These are phyloP conservation scores for Aspergillus biplanus DNA, from an alignment of 495 filamentous ascomycete species.

Conservation along the genomic window DNA sequence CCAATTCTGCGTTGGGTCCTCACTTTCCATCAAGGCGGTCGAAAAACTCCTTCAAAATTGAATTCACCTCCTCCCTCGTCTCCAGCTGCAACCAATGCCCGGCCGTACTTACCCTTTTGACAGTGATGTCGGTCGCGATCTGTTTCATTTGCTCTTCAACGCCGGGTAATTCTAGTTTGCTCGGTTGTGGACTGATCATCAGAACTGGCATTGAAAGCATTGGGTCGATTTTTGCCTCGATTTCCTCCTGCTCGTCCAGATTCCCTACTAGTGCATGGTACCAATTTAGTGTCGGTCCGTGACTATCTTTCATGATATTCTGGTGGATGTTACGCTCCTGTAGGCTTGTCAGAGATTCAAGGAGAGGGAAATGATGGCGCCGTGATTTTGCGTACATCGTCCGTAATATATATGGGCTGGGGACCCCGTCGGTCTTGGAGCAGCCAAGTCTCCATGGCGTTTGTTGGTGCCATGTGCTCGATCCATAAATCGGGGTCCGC, in stretches of 20 bases:
- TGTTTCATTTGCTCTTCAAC: constrained; percentile 23
- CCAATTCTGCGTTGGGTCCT: no score
- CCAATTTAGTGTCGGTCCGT: constrained; percentile 33
- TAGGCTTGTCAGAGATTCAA: neutral
- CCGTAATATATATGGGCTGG: constrained; percentile 28
- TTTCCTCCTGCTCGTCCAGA: constrained; percentile 33
- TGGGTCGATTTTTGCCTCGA: constrained; percentile 14
- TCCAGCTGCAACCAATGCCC: constrained; percentile 41
- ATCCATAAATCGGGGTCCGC: constrained; percentile 23
- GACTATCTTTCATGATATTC: constrained; percentile 32
- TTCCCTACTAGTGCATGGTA: constrained; percentile 34
- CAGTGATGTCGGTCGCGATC: constrained; percentile 25
- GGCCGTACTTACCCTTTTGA: constrained; percentile 25
- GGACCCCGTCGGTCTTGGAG: constrained; percentile 21
- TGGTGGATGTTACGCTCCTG: constrained; percentile 29
- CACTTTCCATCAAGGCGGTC: constrained; percentile 7
- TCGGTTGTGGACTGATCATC: constrained; percentile 21
- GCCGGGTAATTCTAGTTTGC: constrained; percentile 18
- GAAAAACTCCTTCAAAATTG: constrained; percentile 43
- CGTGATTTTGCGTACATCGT: constrained; percentile 11
- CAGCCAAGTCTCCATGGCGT: constrained; percentile 31
- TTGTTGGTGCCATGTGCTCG: constrained; percentile 27
- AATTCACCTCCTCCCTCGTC: constrained; percentile 42
- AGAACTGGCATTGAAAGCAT: constrained; percentile 24
- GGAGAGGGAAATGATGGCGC: neutral